phyloP scores from a whole-genome alignment of 805 yeast species.

The Candida nemodendra region DNA sequence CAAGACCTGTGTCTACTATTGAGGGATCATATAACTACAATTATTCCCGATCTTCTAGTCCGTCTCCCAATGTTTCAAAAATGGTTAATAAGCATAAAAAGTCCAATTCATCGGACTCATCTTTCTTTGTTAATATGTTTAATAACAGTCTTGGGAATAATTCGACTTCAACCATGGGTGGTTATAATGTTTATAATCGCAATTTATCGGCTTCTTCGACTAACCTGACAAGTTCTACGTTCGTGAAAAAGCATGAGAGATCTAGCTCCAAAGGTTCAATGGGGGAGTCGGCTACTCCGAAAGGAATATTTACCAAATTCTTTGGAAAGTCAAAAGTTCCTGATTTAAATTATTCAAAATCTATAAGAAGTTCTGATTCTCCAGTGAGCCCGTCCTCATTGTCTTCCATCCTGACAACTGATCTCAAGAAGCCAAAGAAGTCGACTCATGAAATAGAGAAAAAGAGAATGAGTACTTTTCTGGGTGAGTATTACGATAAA shows the following conservation, averaged over 20 bases:
- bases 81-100: conserved; percentile 65
- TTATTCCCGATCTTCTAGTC: conserved; percentile 28
- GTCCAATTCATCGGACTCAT: conserved; percentile 59
- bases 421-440: conserved; percentile 12
- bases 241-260: conserved; percentile 22
- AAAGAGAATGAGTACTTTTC: conserved; percentile 16
- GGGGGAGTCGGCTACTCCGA: conserved; percentile 28
- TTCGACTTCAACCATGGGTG: conserved; percentile 18
- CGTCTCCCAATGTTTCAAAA: conserved; percentile 39
- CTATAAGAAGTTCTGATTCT: conserved; percentile 18
- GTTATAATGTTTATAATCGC: conserved; percentile 15
- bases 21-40: conserved; percentile 31
- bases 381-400: conserved; percentile 29
- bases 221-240: conserved; percentile 8
- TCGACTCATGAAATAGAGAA: conserved; percentile 16
- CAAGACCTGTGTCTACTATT: conserved; percentile 39
- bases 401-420: conserved; percentile 11
- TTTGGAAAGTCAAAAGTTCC: conserved; percentile 25
- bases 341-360: conserved; percentile 10
- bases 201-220: conserved; percentile 7
- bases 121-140: conserved; percentile 38
- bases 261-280: conserved; percentile 29
- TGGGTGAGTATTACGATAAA: conserved; percentile 15
- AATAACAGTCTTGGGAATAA: conserved; percentile 26
- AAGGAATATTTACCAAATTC: conserved; percentile 31